Base-by-base conservation (phyloP, 257 asterid species). In the Gentiana straminea region DNA sequence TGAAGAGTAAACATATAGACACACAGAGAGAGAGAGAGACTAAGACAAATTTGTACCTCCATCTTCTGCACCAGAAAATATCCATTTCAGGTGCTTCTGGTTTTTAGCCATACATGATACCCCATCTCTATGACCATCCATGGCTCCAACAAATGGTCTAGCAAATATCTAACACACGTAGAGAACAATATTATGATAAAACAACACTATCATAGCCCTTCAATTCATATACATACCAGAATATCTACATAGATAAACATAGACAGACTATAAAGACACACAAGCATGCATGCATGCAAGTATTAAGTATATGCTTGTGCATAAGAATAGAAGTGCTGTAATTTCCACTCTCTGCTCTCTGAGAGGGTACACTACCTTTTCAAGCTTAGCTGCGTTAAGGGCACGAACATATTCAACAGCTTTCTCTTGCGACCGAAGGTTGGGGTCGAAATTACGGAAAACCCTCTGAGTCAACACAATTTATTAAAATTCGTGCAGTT, bases 91-190 rank as follows among this genome's bases (percentile, higher is more conserved):
- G 61, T 83, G 81, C 69, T 77, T 77, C 2, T 94, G 94, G 65
- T 88, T 85, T 77, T 80, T 92, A 7, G 95, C 95, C 97, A 92
- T 85, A 54, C 82, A 73, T 13, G 96, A 87, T 61, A 91, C 72
- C 7, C 90, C 80, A 75, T 91, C 97, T 52, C 78, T 69, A 60
- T 91, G 98, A 55, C 97, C 97, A 78, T 91, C 98, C 98, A 91
- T 81, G 8, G 95, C 94, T 51, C 94, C 97, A 67, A 91, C 13
- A 59, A 91, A 91, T 43, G 98, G 98, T 61, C 86, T 76, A 0
- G 95, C 97, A 81, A 84, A 88, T 58, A 91, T 75, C 98, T 90
- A 32, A 24, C 24, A 24, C 24, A 24, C 24, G 2, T 7, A 50
- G 5, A 36, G 39, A 2, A 50, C 13, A 47, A 51, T 50, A 4